Evolutionary conservation across 495 filamentous ascomycete genomes (phyloP).

Genomic region (Lophium mytilinum): DNA sequence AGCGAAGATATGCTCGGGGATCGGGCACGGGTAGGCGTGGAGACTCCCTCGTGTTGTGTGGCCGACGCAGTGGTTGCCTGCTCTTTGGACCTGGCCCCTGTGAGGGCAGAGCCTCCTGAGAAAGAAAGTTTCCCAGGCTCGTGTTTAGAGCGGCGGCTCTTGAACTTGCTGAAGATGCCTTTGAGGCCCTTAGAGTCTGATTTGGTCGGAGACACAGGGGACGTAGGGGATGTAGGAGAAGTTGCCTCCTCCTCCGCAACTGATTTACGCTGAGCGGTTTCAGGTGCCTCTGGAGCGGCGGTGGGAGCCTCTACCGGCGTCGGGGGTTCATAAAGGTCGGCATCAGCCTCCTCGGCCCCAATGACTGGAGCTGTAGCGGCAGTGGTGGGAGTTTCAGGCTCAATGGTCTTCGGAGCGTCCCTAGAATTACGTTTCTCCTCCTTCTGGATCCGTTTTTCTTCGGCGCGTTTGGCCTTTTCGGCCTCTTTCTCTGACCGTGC

Average conservation of each 20-base stretch:
- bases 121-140: neutral
- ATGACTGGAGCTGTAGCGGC: neutral
- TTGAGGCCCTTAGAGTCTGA: neutral
- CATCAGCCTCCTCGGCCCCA: neutral
- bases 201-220: neutral
- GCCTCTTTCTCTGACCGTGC: constrained; percentile 39
- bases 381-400: neutral
- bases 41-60: no score
- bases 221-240: neutral
- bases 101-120: neutral
- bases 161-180: neutral
- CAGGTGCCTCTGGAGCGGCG: neutral
- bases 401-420: neutral
- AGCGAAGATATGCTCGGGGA: no score
- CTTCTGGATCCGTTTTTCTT: constrained; percentile 43
- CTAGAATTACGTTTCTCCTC: constrained; percentile 10
- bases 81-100: neutral
- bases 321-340: neutral
- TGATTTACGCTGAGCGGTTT: neutral
- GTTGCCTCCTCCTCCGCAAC: neutral
- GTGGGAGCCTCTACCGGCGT: neutral
- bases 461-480: constrained; percentile 27
- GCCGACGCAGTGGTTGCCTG: no score
- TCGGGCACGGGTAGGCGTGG: no score
- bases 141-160: neutral